Base-by-base conservation (phyloP, 257 asterid genomes). In the Solanum chiquidenum region DNA sequence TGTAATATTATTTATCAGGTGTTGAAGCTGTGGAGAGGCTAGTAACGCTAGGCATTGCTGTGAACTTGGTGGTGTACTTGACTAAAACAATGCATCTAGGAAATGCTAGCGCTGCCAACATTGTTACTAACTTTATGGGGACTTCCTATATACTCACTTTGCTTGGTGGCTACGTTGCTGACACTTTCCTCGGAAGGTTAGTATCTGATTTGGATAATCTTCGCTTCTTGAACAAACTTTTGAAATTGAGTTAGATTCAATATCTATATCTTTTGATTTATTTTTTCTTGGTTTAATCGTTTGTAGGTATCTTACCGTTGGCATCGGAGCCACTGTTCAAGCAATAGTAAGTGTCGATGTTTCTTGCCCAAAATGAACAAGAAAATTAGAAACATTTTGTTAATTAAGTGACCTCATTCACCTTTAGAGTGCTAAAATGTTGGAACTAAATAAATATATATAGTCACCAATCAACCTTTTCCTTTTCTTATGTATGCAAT, bases 31-130 rank as follows among this genome's bases (percentile, higher is more conserved):
- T 93, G 34, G 98, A 96, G 92, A 92, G 99, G 94, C 85, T 96
- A 40, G 94, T 98, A 13, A 96, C 99, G 46, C 92, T 96, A 0
- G 98, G 99, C 29, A 96, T 96, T 84, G 99, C 98, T 0, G 98
- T 96, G 23, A 96, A 96, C 90, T 91, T 96, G 69, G 96, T 96
- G 76, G 95, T 98, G 2, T 96, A 96, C 71, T 88, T 96, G 91
- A 95, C 97, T 0, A 91, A 91, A 4, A 96, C 99, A 60, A 96
- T 96, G 99, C 98, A 96, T 83, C 88, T 95, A 92, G 98, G 99
- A 20, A 95, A 93, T 90, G 98, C 99, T 1, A 82, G 25, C 84
- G 90, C 99, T 4, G 98, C 98, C 4, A 96, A 96, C 38, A 92
- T 91, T 12, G 98, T 93, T 34, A 96, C 99, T 9, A 95, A 96